Conservation (phyloP, 495 filamentous ascomycete species). For the Talaromyces thailandensis region DNA sequence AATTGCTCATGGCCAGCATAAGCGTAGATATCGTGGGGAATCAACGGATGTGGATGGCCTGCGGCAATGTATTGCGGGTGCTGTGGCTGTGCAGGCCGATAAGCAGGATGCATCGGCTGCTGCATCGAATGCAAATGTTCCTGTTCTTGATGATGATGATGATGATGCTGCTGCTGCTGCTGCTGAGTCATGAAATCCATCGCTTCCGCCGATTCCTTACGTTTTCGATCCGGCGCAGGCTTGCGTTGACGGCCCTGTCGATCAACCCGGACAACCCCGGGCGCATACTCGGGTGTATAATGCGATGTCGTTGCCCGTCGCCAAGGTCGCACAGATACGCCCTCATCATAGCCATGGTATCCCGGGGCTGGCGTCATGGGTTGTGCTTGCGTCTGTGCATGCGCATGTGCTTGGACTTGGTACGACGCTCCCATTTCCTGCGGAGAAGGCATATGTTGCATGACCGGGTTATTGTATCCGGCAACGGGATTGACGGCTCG, state of each 20-base stretch:
- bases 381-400: slow-evolving; percentile 7
- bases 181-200: not conserved
- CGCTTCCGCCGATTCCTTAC: slow-evolving; percentile 3
- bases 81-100: not conserved
- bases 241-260: slow-evolving; percentile 17
- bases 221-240: slow-evolving; percentile 2
- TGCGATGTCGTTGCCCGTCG: slow-evolving; percentile 24
- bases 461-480: not conserved
- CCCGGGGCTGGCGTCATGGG: not conserved
- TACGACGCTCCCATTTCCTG: slow-evolving; percentile 18
- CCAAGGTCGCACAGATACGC: slow-evolving; percentile 18
- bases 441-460: slow-evolving; percentile 18
- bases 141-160: not conserved
- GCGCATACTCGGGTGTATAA: slow-evolving; percentile 18
- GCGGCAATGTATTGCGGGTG: slow-evolving; percentile 3
- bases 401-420: slow-evolving; percentile 1
- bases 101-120: not conserved
- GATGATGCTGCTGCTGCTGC: no score
- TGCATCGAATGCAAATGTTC: slow-evolving; percentile 1
- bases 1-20: slow-evolving; percentile 7
- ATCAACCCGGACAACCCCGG: slow-evolving; percentile 14
- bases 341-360: slow-evolving; percentile 4
- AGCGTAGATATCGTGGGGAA: slow-evolving; percentile 4
- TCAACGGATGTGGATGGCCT: slow-evolving; percentile 1
- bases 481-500: slow-evolving; percentile 9